Percentiles rank a stretch among this genome's conserved stretches.
These are phyloP conservation scores for Alternaria panax DNA, from an alignment of 2,329 filamentous ascomycete species.

Conservation along the genomic window DNA sequence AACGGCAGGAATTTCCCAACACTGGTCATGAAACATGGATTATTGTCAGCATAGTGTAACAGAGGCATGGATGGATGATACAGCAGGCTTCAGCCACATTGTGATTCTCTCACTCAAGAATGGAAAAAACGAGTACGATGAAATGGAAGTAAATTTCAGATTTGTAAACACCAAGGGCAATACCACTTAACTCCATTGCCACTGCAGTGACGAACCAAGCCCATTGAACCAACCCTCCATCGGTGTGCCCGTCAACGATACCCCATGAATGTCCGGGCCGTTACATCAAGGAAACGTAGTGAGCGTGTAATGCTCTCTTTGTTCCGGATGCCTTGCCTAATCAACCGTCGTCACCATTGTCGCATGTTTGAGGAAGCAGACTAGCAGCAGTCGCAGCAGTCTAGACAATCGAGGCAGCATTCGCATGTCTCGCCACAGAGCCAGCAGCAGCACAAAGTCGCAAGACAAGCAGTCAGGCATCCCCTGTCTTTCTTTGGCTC, in stretches of 20 bases:
- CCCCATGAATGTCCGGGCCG: neutral
- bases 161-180: neutral
- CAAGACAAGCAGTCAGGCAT: slow-evolving; percentile 44
- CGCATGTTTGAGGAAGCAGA: neutral
- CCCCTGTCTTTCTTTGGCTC: slow-evolving; percentile 44
- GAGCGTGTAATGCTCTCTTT: neutral
- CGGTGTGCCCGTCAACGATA: neutral
- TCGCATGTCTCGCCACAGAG: slow-evolving; percentile 48
- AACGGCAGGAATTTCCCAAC: slow-evolving; percentile 4
- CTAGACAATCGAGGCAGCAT: slow-evolving; percentile 44
- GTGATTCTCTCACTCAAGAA: slow-evolving; percentile 13
- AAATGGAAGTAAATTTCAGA: neutral
- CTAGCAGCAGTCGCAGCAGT: slow-evolving; percentile 39
- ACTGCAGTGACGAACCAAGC: neutral
- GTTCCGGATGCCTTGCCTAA: neutral
- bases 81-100: slow-evolving; percentile 8
- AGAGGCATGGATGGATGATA: neutral
- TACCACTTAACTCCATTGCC: neutral
- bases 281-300: neutral
- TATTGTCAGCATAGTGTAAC: slow-evolving; percentile 20
- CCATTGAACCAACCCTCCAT: neutral
- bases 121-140: neutral
- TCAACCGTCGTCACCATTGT: neutral
- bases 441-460: slow-evolving; percentile 49
- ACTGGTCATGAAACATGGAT: neutral